These are phyloP conservation scores for Mucor lusitanicus DNA, from an alignment of 371 early-diverging fungal species.

Conservation along the genomic window DNA sequence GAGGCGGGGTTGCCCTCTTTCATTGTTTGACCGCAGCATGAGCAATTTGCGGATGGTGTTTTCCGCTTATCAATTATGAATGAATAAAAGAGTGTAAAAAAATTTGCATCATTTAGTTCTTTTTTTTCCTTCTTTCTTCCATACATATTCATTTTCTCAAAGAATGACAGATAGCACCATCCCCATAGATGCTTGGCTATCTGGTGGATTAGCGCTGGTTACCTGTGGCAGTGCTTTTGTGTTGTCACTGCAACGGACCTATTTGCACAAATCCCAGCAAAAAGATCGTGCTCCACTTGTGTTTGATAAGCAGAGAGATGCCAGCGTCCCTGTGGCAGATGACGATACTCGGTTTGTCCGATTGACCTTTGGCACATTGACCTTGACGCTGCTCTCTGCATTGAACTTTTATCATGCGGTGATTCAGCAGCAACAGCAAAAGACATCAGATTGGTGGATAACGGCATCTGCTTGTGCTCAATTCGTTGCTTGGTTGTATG, in stretches of 20 bases:
- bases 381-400: conserved; percentile 2
- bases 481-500: conserved; percentile 32
- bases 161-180: conserved; percentile 14
- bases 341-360: conserved; percentile 15
- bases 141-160: too few relatives aligned
- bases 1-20: background rate
- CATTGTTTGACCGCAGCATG: too few relatives aligned
- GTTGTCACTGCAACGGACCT: conserved; percentile 22
- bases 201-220: conserved; percentile 10
- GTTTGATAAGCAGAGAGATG: conserved; percentile 21
- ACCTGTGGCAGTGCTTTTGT: conserved; percentile 24
- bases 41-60: too few relatives aligned
- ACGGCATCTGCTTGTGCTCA: conserved; percentile 7
- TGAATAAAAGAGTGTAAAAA: too few relatives aligned
- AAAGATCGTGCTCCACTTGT: conserved; percentile 13
- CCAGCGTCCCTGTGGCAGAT: conserved; percentile 6
- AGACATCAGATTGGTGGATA: background rate
- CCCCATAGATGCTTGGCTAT: conserved; percentile 5
- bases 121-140: too few relatives aligned
- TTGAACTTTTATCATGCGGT: conserved; percentile 14
- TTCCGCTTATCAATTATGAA: too few relatives aligned
- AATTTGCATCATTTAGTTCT: background rate
- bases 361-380: conserved; percentile 16
- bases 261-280: conserved; percentile 21
- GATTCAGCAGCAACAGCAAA: background rate